Conservation (phyloP, 495 filamentous ascomycete species). For the Hypoxylon cercidicola region DNA sequence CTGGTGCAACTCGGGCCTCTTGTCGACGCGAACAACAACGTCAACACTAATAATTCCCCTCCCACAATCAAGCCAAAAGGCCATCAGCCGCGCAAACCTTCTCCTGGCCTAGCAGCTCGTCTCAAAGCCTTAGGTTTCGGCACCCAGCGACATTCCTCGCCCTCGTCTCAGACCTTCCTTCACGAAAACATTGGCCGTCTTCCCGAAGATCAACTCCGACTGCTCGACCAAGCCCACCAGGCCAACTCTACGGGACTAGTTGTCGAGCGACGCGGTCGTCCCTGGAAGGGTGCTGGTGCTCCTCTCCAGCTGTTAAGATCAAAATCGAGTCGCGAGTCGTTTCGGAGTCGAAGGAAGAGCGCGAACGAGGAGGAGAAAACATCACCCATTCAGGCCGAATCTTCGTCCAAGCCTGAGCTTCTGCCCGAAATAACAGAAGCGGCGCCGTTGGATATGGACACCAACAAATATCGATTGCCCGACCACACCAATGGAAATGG, state of each 20-base stretch:
- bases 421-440: slow-evolving; percentile 56
- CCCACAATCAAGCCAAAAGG: slow-evolving; percentile 30
- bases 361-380: slow-evolving; percentile 34
- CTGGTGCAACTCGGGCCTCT: slow-evolving; percentile 50
- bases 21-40: slow-evolving; percentile 21
- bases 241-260: slow-evolving; percentile 61
- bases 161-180: slow-evolving; percentile 48
- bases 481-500: slow-evolving; percentile 69
- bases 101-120: slow-evolving; percentile 79
- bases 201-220: slow-evolving; percentile 75
- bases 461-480: slow-evolving; percentile 71
- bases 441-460: slow-evolving; percentile 65
- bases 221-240: slow-evolving; percentile 71
- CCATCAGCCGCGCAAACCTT: slow-evolving; percentile 65
- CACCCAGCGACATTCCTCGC: slow-evolving; percentile 53
- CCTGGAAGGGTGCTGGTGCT: slow-evolving; percentile 66
- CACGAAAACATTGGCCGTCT: slow-evolving; percentile 73
- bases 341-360: slow-evolving; percentile 37
- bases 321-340: slow-evolving; percentile 47
- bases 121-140: slow-evolving; percentile 76
- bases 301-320: slow-evolving; percentile 54
- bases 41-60: slow-evolving; percentile 15
- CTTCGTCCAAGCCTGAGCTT: slow-evolving; percentile 47
- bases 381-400: slow-evolving; percentile 37
- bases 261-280: slow-evolving; percentile 69